Conservation (phyloP, 225 moss, liverwort and hornwort genomes). For the Pleurozium schreberi region DNA sequence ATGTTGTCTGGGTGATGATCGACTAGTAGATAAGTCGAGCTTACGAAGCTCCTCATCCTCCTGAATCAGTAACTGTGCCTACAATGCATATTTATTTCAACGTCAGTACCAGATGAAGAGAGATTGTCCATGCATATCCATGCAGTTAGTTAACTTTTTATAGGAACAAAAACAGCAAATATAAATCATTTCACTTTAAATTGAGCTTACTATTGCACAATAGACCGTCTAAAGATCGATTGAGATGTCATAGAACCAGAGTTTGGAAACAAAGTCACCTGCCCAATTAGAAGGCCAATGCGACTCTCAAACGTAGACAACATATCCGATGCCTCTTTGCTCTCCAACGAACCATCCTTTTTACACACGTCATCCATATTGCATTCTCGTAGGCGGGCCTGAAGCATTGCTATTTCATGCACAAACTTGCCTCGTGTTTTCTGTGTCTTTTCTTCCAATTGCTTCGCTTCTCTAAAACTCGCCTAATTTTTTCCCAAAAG, state of each 20-base stretch:
- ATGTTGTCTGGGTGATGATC: slow-evolving; percentile 30
- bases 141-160: neutral
- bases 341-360: slow-evolving; percentile 19
- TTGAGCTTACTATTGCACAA: neutral
- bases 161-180: neutral
- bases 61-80: slow-evolving; percentile 85
- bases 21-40: slow-evolving; percentile 12
- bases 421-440: slow-evolving; percentile 19
- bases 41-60: slow-evolving; percentile 40
- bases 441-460: slow-evolving; percentile 25
- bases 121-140: neutral
- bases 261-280: slow-evolving; percentile 27
- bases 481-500: slow-evolving; percentile 5
- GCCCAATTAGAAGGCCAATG: slow-evolving; percentile 83
- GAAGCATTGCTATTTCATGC: slow-evolving; percentile 40
- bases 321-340: slow-evolving; percentile 60
- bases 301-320: slow-evolving; percentile 78
- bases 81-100: neutral
- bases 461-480: slow-evolving; percentile 36
- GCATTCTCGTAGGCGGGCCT: slow-evolving; percentile 39
- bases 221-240: neutral
- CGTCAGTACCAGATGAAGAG: neutral
- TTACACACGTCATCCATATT: slow-evolving; percentile 32
- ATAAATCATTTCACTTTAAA: neutral
- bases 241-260: neutral